Conservation (phyloP, 129 eudicot species). For the Tagetes patula region DNA sequence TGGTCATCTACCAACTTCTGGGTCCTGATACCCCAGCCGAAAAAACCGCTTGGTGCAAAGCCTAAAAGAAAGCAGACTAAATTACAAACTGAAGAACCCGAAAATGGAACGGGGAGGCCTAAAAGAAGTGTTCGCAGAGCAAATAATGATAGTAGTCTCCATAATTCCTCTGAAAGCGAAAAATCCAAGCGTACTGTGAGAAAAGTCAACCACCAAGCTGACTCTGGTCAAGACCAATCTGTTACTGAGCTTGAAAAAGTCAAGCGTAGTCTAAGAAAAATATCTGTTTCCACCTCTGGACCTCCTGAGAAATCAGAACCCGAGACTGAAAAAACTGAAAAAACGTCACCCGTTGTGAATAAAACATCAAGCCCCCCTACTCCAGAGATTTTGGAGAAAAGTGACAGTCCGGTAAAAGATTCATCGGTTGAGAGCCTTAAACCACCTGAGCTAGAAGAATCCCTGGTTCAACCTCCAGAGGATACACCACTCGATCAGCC, state of each 20-base stretch:
- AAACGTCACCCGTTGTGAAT: constrained; percentile 34
- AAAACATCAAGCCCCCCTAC: constrained; percentile 30
- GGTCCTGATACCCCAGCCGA: constrained; percentile 56
- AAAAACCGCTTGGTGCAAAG: constrained; percentile 43
- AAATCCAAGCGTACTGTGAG: constrained; percentile 59
- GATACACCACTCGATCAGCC: constrained; percentile 51
- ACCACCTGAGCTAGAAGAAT: constrained; percentile 40
- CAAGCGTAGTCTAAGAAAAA: constrained; percentile 69
- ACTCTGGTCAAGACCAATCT: constrained; percentile 62
- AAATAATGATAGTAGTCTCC: constrained; percentile 34
- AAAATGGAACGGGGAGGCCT: constrained; percentile 45
- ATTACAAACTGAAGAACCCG: constrained; percentile 44
- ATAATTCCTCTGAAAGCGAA: constrained; percentile 50
- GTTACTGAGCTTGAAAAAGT: constrained; percentile 81
- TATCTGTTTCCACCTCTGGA: constrained; percentile 44
- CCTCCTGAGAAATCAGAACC: constrained; percentile 47
- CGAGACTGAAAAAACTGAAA: constrained; percentile 62
- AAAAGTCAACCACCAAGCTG: constrained; percentile 55
- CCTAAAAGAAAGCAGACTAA: constrained; percentile 53
- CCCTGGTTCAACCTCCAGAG: constrained; percentile 23
- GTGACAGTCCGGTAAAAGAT: constrained; percentile 21
- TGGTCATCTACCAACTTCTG: constrained; percentile 71
- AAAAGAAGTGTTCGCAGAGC: constrained; percentile 55
- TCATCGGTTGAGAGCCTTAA: constrained; percentile 23
- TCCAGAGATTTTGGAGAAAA: constrained; percentile 28